Base-by-base conservation (phyloP, 1,284 basidiomycete genomes). In the Xerocomus minutiporus region DNA sequence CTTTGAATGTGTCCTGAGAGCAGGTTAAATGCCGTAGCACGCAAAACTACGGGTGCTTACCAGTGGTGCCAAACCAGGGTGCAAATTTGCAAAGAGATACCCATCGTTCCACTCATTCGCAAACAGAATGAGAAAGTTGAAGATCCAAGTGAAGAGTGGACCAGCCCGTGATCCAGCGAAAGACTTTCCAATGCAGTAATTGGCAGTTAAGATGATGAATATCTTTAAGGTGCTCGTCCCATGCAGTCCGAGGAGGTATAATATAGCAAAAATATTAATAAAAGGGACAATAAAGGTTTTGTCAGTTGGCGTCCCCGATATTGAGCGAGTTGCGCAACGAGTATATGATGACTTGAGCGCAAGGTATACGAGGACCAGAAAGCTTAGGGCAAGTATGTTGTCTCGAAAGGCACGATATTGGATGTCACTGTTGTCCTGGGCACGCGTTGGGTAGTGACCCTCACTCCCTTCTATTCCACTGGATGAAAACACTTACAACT, bases 151-250 rank as follows among this genome's bases (percentile, higher is more conserved):
- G 3, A 84, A 53, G 2, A 79, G 55, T 39, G 79, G 82, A 23
- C 73, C 76, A 11, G 73, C 54, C 57, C 71, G 77, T 3, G 74
- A 78, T 7, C 72, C 73, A 26, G 71, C 64, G 26, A 71, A 74
- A 1, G 57, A 57, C 57, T 80, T 84, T 7, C 81, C 80, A 25
- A 95, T 76, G 17, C 59, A 57, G 65, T 86, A 97, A 71, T 98
- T 98, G 17, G 75, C 44, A 5, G 71, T 66, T 12, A 97, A 69
- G 50, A 97, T 88, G 28, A 75, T 40, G 4, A 92, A 53, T 28
- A 98, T 82, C 68, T 98, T 98, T 66, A 95, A 38, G 1, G 80
- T 71, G 60, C 89, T 91, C n/a, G 83, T 71, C 28, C 97, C 97
- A 67, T 98, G 96, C n/a, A 99, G 71, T 2, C 81, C 83, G 17